phyloP scores from a whole-genome alignment of 73 alveolate genomes.

The Paramecium caudatum region DNA sequence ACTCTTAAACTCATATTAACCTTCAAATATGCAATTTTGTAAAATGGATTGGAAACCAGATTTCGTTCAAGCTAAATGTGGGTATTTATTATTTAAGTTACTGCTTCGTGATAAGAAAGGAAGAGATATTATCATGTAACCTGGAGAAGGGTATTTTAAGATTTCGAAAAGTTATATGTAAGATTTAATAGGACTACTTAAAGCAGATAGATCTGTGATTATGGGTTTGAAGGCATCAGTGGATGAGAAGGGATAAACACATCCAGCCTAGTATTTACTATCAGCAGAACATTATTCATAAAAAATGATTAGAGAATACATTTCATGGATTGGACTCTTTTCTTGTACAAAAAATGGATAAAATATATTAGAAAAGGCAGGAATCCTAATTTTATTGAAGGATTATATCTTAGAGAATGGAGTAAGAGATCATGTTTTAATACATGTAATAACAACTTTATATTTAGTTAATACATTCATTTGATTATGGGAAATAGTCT shows the following conservation, averaged over 20 bases:
- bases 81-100: slow-evolving; percentile 56
- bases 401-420: slow-evolving; percentile 64
- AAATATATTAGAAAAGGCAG: slow-evolving; percentile 50
- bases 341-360: slow-evolving; percentile 69
- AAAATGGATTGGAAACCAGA: slow-evolving; percentile 68
- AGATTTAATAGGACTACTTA: slow-evolving; percentile 35
- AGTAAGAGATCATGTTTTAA: slow-evolving; percentile 68
- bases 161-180: slow-evolving; percentile 16
- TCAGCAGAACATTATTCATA: slow-evolving; percentile 50
- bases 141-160: slow-evolving; percentile 39
- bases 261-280: slow-evolving; percentile 57
- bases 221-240: background rate
- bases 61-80: slow-evolving; percentile 52
- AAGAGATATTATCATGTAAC: background rate
- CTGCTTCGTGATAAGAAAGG: slow-evolving; percentile 26
- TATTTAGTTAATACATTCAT: slow-evolving; percentile 63
- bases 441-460: slow-evolving; percentile 55
- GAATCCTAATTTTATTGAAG: slow-evolving; percentile 34
- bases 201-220: slow-evolving; percentile 4
- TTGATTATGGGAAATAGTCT: slow-evolving; percentile 70
- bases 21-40: slow-evolving; percentile 51
- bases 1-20: background rate
- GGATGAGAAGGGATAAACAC: background rate
- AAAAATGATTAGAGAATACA: slow-evolving; percentile 75
- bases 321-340: slow-evolving; percentile 74